Evolutionary conservation across 345 rosid genomes (phyloP).

Genomic region (Citrus sp.): DNA sequence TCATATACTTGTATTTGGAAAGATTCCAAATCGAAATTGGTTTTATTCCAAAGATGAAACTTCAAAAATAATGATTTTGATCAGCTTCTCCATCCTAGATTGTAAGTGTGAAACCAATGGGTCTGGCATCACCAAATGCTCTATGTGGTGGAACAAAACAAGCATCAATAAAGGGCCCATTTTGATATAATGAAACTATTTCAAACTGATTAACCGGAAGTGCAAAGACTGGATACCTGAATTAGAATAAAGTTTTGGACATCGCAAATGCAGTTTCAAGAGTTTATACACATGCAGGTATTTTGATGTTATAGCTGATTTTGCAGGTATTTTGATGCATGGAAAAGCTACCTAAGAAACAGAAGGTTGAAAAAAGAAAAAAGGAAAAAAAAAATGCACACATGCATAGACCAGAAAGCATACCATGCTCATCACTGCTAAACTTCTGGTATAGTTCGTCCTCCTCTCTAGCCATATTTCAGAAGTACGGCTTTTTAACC

Average conservation of each 20-base stretch:
- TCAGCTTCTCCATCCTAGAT: background rate
- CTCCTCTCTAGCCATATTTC: slow-evolving; percentile 99
- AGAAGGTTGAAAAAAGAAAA: slow-evolving; percentile 2
- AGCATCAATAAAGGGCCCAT: background rate
- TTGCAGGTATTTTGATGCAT: background rate
- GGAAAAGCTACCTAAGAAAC: background rate
- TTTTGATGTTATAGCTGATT: background rate
- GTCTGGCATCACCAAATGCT: background rate
- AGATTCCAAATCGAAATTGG: background rate
- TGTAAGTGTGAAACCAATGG: background rate
- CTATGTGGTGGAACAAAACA: background rate
- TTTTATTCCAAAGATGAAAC: background rate
- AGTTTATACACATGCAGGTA: background rate
- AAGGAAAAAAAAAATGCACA: background rate
- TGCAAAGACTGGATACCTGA: background rate
- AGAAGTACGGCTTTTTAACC: slow-evolving; percentile 97
- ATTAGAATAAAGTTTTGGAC: background rate
- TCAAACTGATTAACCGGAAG: background rate
- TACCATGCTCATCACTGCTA: slow-evolving; percentile 99
- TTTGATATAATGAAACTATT: background rate
- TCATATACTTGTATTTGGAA: background rate
- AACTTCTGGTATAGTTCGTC: slow-evolving; percentile 95
- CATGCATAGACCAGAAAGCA: slow-evolving; percentile 20
- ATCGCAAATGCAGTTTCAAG: background rate
- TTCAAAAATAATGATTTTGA: background rate